Evolutionary conservation across 2,329 filamentous ascomycete species (phyloP).

Genomic region (Cytospora mali): DNA sequence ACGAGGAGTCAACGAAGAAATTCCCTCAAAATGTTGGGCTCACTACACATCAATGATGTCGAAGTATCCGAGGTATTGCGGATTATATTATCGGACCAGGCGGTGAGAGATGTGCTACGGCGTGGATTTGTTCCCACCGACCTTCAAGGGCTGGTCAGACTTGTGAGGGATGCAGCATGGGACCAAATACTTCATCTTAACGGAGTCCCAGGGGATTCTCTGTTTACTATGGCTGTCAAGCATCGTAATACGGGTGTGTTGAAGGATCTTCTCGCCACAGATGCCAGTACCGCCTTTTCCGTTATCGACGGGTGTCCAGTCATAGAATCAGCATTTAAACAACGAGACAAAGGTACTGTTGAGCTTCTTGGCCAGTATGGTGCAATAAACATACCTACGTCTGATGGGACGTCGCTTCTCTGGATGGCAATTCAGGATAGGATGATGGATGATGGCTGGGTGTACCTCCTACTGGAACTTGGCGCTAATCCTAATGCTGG

Average conservation of each 20-base stretch:
- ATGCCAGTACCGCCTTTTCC: no score
- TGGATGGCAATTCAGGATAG: background rate
- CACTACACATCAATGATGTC: background rate
- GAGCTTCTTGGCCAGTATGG: background rate
- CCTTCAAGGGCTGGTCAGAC: background rate
- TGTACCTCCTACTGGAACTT: background rate
- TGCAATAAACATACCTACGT: background rate
- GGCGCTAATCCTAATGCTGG: constrained; percentile 1
- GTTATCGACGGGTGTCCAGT: background rate
- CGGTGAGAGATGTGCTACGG: no score
- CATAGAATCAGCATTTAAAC: background rate
- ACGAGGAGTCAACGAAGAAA: background rate
- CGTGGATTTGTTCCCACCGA: no score
- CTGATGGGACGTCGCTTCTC: background rate
- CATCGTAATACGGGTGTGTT: background rate
- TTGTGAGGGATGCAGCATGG: background rate
- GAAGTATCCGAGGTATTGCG: background rate
- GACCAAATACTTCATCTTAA: fast-evolving
- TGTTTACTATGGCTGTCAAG: background rate
- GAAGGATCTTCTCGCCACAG: background rate
- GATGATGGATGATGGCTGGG: background rate
- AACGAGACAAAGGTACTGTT: background rate
- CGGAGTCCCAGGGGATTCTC: fast-evolving
- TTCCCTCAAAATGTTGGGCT: background rate
- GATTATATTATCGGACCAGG: no score